Percentiles rank a stretch among this genome's conserved stretches.
Evolutionary conservation across 2,329 filamentous ascomycete genomes (phyloP).

Genomic region (Pyrenophora seminiperda): DNA sequence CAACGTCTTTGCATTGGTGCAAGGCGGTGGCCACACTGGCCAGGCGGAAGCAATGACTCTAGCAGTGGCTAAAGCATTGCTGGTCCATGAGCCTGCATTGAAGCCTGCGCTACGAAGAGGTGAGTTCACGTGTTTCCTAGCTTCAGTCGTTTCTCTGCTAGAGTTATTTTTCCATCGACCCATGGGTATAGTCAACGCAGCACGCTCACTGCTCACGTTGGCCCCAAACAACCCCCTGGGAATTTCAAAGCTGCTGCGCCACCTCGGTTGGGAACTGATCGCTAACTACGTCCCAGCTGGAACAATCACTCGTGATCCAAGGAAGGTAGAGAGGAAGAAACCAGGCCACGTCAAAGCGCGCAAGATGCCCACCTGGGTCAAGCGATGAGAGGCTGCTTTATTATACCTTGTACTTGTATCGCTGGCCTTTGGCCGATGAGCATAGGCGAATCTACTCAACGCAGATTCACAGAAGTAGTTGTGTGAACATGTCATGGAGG

Average conservation of each 20-base stretch:
- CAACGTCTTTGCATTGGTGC: slow-evolving; percentile 86
- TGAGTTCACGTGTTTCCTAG: slow-evolving; percentile 57
- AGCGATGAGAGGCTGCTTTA: slow-evolving; percentile 60
- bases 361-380: slow-evolving; percentile 99
- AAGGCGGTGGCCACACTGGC: slow-evolving; percentile 88
- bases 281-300: slow-evolving; percentile 71
- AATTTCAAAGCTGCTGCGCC: slow-evolving; percentile 10
- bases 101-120: slow-evolving; percentile 87
- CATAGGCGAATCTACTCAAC: slow-evolving; percentile 21
- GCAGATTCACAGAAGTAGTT: background rate
- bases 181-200: slow-evolving; percentile 1
- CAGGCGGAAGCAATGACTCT: slow-evolving; percentile 94
- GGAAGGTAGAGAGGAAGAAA: slow-evolving; percentile 98
- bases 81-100: slow-evolving; percentile 89
- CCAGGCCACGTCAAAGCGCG: slow-evolving; percentile 92
- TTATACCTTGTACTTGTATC: slow-evolving; percentile 33
- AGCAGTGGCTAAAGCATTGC: slow-evolving; percentile 82
- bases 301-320: slow-evolving; percentile 86
- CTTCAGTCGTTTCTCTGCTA: slow-evolving; percentile 2
- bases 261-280: slow-evolving; percentile 20
- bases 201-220: slow-evolving; percentile 8
- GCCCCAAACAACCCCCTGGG: slow-evolving; percentile 11
- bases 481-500: background rate
- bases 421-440: slow-evolving; percentile 16
- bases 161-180: slow-evolving; percentile 1